phyloP scores from a whole-genome alignment of 164 flowering plant species.

The Buxus sempervirens region DNA sequence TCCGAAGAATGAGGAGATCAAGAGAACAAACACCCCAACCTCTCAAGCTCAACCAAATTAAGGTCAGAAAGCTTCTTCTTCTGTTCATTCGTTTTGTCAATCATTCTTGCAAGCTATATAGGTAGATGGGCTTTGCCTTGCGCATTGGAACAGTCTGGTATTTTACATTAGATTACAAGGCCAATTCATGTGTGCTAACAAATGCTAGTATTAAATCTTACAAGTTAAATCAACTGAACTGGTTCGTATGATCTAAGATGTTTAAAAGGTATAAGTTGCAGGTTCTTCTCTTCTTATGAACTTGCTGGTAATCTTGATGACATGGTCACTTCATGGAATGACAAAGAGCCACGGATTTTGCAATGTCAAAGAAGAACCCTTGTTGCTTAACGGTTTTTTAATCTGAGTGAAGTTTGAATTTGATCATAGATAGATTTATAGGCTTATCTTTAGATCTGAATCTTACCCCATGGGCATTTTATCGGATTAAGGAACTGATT shows the following conservation, averaged over 20 bases:
- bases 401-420: no score
- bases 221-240: background rate
- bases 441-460: no score
- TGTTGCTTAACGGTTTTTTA: background rate
- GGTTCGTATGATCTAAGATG: background rate
- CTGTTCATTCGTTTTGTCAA: background rate
- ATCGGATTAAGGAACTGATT: no score
- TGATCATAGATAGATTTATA: no score
- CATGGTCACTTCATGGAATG: background rate
- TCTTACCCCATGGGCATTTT: no score
- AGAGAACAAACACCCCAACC: slow-evolving; percentile 15
- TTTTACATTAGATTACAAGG: background rate
- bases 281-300: background rate
- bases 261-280: no score
- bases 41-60: slow-evolving; percentile 50
- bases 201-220: background rate
- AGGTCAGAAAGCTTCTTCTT: slow-evolving; percentile 28
- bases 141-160: background rate
- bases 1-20: slow-evolving; percentile 4
- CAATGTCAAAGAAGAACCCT: background rate
- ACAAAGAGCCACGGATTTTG: background rate
- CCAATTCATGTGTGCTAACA: no score
- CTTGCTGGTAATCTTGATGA: background rate
- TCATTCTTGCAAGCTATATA: background rate
- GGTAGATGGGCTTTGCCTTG: background rate